A percentile compares a stretch with the other conserved stretches of the same genome.
Evolutionary conservation across 2,329 filamentous ascomycete species (phyloP).

Genomic region (Penicillium glabrum): DNA sequence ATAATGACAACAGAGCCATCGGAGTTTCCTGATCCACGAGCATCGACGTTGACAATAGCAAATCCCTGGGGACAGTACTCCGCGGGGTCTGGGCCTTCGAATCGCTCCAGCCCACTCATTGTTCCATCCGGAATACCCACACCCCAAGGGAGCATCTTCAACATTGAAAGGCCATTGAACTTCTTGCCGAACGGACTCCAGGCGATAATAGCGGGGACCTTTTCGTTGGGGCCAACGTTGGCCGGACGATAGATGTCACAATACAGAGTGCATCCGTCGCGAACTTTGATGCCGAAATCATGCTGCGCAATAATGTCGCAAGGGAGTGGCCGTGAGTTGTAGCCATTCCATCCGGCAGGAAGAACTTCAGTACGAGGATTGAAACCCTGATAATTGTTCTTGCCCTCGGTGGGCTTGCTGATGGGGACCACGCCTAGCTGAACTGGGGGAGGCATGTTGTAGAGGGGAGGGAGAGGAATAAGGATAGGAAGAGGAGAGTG

Average conservation of each 20-base stretch:
- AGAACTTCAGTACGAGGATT: not conserved
- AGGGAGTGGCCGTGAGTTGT: not conserved
- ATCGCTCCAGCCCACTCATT: not conserved
- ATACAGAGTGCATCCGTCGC: not conserved
- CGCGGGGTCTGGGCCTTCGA: constrained; percentile 6
- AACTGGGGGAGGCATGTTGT: not conserved
- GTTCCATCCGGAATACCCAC: not conserved
- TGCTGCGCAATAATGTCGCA: not conserved
- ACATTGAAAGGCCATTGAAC: not conserved
- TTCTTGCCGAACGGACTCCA: constrained; percentile 7
- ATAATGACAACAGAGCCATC: constrained; percentile 4
- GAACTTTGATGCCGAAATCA: not conserved
- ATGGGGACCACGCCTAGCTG: not conserved
- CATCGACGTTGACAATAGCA: constrained; percentile 5
- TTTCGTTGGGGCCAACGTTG: not conserved
- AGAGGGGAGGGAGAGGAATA: not conserved
- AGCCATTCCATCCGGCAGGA: not conserved
- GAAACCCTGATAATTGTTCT: not conserved
- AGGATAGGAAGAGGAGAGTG: not conserved
- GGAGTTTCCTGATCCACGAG: not conserved
- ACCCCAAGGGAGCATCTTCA: not conserved
- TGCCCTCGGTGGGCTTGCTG: not conserved
- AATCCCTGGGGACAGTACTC: constrained; percentile 4
- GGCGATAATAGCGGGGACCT: constrained; percentile 2
- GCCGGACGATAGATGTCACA: not conserved